These are phyloP conservation scores for Stevia rebaudiana DNA, from an alignment of 140 eudicot species.

Conservation along the genomic window DNA sequence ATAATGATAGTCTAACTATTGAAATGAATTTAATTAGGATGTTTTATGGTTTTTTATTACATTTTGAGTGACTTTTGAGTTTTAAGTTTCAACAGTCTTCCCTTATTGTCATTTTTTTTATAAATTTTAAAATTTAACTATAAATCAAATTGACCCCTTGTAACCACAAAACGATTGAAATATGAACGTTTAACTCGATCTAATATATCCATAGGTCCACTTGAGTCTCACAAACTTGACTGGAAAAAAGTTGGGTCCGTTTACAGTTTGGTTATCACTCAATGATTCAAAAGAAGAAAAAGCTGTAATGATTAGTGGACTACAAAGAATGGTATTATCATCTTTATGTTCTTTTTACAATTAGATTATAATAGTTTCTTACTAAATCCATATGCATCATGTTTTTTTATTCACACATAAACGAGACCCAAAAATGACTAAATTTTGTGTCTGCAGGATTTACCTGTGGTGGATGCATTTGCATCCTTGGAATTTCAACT, in stretches of 20 bases:
- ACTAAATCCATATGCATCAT: neutral
- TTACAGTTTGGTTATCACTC: constrained; percentile 64
- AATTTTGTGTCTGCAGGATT: constrained; percentile 41
- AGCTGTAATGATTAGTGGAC: constrained; percentile 84
- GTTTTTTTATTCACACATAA: neutral
- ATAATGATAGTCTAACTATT: too few relatives aligned
- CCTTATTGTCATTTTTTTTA: neutral
- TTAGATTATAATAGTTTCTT: neutral
- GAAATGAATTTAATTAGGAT: too few relatives aligned
- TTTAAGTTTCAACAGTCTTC: neutral
- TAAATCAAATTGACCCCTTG: neutral
- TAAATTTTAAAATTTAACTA: neutral
- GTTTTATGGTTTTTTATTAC: neutral
- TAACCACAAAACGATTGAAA: neutral
- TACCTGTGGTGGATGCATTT: constrained; percentile 61
- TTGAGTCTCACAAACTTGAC: constrained; percentile 75
- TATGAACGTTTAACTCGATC: neutral
- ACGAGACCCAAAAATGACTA: neutral
- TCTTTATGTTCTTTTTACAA: neutral
- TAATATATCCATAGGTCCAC: constrained; percentile 43
- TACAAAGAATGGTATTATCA: constrained; percentile 57
- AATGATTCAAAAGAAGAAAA: constrained; percentile 64
- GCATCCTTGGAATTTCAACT: constrained; percentile 62
- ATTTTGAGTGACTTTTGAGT: neutral
- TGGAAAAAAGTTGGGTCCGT: constrained; percentile 75